Evolutionary conservation across 192 early-diverging fungal species (phyloP), one percentile per base, ranked within the genome.

Genomic region (Backusella circina): DNA sequence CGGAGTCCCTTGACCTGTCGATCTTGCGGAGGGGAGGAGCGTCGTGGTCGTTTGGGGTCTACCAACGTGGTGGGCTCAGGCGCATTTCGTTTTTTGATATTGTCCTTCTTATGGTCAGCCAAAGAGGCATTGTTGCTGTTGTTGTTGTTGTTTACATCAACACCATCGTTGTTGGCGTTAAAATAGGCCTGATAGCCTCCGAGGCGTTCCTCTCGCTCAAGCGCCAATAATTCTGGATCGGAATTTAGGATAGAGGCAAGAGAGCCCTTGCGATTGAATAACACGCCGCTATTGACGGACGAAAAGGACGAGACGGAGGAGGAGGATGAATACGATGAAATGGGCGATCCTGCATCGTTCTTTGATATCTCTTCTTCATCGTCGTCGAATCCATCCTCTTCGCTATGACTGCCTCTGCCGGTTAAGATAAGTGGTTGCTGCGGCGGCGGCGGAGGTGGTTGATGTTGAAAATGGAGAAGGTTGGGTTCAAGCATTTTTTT

Each of bases 1-100:
- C 89, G 78, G 9, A 91, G 74, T 31, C 84, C 79, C 23, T 77
- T 77, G 73, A 54, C 67, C 30, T 50, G 32, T 0, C 41, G 30
- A 32, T 18, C 47, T 13, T 70, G 50, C 15, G 37, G 30, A 4
- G 33, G 36, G 16, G 50, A 5, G 9, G 54, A 28, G 26, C 23
- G 23, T 7, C 54, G 54, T 28, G 18, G 54, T 28, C 54, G 54
- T 12, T 61, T 61, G 2, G 3, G 9, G 15, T 44, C 54, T 44
- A 37, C 37, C 5, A 2, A 6, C 5, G 5, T 39, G 61, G 31
- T 10, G 18, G 50, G 31, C 18, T 28, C 30, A 28, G 47, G 47
- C 5, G 54, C 21, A 61, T 28, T 61, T 61, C 54, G 54, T 61
- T 61, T 61, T 61, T 61, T 61, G 1, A 28, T 72, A 30, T 47